These are phyloP conservation scores for Clarireedia monteithiana DNA, from an alignment of 2,329 filamentous ascomycete genomes.

Conservation along the genomic window DNA sequence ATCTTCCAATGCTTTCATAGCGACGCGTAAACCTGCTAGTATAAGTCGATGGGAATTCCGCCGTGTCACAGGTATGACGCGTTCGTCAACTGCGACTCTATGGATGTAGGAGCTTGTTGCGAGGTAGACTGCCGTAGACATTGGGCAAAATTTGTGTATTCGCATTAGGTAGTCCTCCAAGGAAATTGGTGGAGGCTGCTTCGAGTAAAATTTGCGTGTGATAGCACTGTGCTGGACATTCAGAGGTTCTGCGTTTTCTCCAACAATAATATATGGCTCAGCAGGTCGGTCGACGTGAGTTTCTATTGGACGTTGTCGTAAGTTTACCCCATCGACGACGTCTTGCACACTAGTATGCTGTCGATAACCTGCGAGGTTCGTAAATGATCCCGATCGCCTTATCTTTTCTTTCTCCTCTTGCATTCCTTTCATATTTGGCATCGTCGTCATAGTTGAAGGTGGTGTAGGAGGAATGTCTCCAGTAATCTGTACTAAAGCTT, in stretches of 20 bases:
- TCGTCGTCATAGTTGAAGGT: conserved; percentile 52
- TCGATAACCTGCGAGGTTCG: conserved; percentile 23
- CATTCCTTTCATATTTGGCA: conserved; percentile 58
- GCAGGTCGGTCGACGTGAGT: conserved; percentile 18
- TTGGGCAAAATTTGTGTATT: conserved; percentile 84
- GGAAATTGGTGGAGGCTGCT: conserved; percentile 73
- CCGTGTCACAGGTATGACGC: conserved; percentile 69
- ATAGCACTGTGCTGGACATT: conserved; percentile 78
- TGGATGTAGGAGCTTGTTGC: conserved; percentile 84
- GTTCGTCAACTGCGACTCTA: conserved; percentile 68
- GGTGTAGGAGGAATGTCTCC: conserved; percentile 63
- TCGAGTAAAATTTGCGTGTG: conserved; percentile 88
- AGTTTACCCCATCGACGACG: conserved; percentile 47
- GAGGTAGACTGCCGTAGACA: conserved; percentile 89
- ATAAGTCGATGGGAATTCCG: conserved; percentile 82
- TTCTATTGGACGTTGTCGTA: conserved; percentile 32
- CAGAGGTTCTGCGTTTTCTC: conserved; percentile 64
- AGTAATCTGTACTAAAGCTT: conserved; percentile 49
- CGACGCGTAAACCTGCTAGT: conserved; percentile 75
- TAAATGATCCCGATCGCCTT: conserved; percentile 49
- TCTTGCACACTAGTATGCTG: conserved; percentile 27
- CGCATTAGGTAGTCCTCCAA: conserved; percentile 79
- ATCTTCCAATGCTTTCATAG: conserved; percentile 94
- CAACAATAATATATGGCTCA: conserved; percentile 51
- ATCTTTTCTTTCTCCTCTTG: conserved; percentile 55